Evolutionary conservation across 2,329 filamentous ascomycete species (phyloP).

Genomic region (Paecilomyces variotii): DNA sequence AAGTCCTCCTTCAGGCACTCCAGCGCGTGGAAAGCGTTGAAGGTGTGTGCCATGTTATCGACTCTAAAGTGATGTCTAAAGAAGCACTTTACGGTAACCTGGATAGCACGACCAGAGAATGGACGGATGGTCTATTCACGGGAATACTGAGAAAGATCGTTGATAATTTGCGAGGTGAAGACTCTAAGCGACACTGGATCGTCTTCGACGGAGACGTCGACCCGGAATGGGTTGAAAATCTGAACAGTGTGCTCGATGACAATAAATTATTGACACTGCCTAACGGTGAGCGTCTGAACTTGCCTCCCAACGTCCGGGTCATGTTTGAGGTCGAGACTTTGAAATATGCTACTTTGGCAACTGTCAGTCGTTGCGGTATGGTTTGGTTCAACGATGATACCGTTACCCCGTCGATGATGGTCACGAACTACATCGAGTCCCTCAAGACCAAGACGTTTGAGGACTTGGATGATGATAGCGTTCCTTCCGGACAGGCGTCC

Average conservation of each 20-base stretch:
- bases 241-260: constrained; percentile 98
- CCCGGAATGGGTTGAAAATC: constrained; percentile 98
- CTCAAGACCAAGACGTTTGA: constrained; percentile 81
- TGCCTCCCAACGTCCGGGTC: constrained; percentile 91
- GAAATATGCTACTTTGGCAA: constrained; percentile 94
- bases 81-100: constrained; percentile 93
- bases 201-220: constrained; percentile 99
- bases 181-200: constrained; percentile 97
- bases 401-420: constrained; percentile 86
- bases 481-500: constrained; percentile 65
- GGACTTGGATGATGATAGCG: constrained; percentile 87
- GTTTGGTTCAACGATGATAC: constrained; percentile 99
- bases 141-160: constrained; percentile 97
- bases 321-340: constrained; percentile 99
- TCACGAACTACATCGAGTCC: constrained; percentile 79
- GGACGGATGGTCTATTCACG: constrained; percentile 97
- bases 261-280: constrained; percentile 96
- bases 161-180: constrained; percentile 94
- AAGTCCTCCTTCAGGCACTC: constrained; percentile 79
- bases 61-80: constrained; percentile 99
- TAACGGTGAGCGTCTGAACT: constrained; percentile 93
- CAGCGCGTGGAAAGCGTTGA: constrained; percentile 87
- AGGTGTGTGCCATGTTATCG: constrained; percentile 93
- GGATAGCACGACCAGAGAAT: constrained; percentile 94
- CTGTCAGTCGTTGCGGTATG: constrained; percentile 99